A percentile compares a stretch with the other conserved stretches of the same genome.
Conservation (phyloP, 73 alveolate species). For the Paramecium tetraurelia region DNA sequence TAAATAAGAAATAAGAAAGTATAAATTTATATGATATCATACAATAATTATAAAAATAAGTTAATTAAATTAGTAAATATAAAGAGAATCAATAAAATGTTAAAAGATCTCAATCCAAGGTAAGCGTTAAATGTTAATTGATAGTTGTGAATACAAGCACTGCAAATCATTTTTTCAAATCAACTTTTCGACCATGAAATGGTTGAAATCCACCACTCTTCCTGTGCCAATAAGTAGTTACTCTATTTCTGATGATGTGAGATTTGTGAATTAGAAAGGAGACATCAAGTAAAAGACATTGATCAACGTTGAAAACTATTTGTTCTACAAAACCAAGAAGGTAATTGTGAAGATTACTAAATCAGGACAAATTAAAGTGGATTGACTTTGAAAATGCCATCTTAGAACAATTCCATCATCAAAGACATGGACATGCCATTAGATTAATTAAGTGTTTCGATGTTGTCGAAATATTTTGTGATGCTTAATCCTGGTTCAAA, state of each 20-base stretch:
- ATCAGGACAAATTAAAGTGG: neutral
- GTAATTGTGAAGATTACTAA: neutral
- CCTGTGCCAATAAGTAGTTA: neutral
- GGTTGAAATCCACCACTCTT: neutral
- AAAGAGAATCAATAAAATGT: neutral
- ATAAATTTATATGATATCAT: neutral
- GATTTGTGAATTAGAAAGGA: neutral
- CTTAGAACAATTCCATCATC: neutral
- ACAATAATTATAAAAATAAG: neutral
- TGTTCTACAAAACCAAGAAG: neutral
- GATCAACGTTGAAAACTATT: neutral
- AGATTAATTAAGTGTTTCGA: neutral
- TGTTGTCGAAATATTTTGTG: neutral
- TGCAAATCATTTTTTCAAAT: neutral
- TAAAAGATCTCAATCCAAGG: slow-evolving; percentile 16
- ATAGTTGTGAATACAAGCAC: slow-evolving; percentile 1
- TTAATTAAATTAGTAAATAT: neutral
- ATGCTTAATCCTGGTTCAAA: neutral
- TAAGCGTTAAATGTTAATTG: neutral
- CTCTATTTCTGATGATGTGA: neutral
- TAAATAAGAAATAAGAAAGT: neutral
- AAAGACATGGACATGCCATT: neutral
- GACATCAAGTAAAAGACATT: neutral
- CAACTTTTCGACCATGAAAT: neutral
- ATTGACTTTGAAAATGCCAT: neutral